These are phyloP conservation scores for Candida chauliodis DNA, from an alignment of 805 yeast species.

Conservation along the genomic window DNA sequence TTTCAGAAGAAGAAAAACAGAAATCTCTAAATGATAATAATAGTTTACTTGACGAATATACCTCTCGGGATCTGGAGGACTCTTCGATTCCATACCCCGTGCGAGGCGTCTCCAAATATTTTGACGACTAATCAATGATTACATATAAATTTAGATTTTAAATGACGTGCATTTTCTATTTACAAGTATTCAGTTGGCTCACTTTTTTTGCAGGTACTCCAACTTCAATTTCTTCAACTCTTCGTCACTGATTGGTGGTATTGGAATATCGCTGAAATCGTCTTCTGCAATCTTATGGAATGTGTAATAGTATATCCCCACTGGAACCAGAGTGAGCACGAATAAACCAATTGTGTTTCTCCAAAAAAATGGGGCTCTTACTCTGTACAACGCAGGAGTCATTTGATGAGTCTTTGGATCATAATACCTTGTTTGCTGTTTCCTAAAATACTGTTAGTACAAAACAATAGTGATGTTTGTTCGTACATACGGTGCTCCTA, in stretches of 20 bases:
- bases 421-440: constrained; percentile 42
- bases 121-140: constrained; percentile 4
- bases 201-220: constrained; percentile 58
- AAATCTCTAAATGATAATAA: background rate
- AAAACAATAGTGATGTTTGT: background rate
- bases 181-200: constrained; percentile 9
- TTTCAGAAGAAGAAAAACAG: constrained; percentile 2
- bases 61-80: constrained; percentile 3
- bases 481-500: constrained; percentile 9
- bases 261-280: constrained; percentile 87
- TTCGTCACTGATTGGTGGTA: constrained; percentile 83
- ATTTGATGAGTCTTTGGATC: constrained; percentile 74
- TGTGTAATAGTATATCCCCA: constrained; percentile 63
- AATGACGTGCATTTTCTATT: constrained; percentile 9
- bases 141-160: background rate
- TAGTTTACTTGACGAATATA: constrained; percentile 1
- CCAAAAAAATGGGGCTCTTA: constrained; percentile 82
- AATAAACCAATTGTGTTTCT: constrained; percentile 65
- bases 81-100: constrained; percentile 27
- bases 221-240: constrained; percentile 68
- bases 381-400: constrained; percentile 92
- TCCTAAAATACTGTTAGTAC: constrained; percentile 25
- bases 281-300: constrained; percentile 58
- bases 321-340: constrained; percentile 58
- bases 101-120: constrained; percentile 27